Percentiles rank a stretch among this genome's conserved stretches.
Conservation (phyloP, 805 yeast species). For the Ascoidea rubescens region DNA sequence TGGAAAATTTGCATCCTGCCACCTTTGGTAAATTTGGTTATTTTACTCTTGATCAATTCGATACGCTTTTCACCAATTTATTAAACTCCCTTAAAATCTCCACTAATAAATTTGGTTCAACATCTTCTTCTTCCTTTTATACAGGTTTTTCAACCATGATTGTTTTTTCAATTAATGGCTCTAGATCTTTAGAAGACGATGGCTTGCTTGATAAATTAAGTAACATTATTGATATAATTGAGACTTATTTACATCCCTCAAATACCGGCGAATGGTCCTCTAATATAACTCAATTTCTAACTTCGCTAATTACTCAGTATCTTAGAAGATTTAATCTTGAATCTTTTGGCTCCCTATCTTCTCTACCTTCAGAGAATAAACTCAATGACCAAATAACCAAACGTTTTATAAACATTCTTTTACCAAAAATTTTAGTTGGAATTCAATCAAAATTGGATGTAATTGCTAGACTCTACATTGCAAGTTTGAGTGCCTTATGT, state of each 20-base stretch:
- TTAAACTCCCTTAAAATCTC: constrained; percentile 31
- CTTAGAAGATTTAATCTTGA: constrained; percentile 46
- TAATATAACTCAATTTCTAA: constrained; percentile 50
- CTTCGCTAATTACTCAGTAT: constrained; percentile 41
- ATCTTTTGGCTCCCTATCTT: constrained; percentile 20
- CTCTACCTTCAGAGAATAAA: constrained; percentile 21
- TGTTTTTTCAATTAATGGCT: constrained; percentile 48
- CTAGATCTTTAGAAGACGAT: constrained; percentile 21
- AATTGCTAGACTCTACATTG: constrained; percentile 42
- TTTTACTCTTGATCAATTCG: constrained; percentile 47
- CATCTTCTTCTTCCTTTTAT: constrained; percentile 20
- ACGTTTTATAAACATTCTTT: constrained; percentile 35
- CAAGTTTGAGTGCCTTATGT: constrained; percentile 48
- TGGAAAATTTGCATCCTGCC: constrained; percentile 17
- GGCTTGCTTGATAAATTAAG: constrained; percentile 40
- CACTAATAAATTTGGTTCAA: constrained; percentile 30
- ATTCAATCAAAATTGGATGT: constrained; percentile 60
- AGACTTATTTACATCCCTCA: constrained; percentile 84
- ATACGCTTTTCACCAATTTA: constrained; percentile 42
- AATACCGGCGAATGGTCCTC: constrained; percentile 83
- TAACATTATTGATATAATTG: constrained; percentile 51
- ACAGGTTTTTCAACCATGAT: constrained; percentile 35
- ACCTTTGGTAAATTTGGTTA: constrained; percentile 44
- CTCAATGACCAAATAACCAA: constrained; percentile 23
- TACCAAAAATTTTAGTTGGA: constrained; percentile 49